Evolutionary conservation across 768 basidiomycete species (phyloP).

Genomic region (Agaricus sinodeliciosus): DNA sequence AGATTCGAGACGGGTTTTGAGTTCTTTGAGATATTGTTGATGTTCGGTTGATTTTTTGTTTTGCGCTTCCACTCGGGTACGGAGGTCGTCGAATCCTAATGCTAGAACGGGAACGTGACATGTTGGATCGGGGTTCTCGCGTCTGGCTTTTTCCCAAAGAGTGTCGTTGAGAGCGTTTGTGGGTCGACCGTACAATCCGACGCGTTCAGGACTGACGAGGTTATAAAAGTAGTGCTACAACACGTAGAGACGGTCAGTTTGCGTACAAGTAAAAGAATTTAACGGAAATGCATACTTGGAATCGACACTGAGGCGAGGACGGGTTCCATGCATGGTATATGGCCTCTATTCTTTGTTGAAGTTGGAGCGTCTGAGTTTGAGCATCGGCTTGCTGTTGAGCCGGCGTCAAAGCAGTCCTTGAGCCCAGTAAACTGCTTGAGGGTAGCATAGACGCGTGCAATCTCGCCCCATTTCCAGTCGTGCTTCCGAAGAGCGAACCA

Average conservation of each 20-base stretch:
- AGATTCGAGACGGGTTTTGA: conserved; percentile 55
- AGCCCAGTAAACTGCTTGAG: conserved; percentile 27
- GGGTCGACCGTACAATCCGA: conserved; percentile 64
- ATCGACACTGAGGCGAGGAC: conserved; percentile 60
- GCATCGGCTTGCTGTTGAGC: conserved; percentile 51
- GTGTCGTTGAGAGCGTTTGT: conserved; percentile 63
- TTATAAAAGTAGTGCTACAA: conserved; percentile 79
- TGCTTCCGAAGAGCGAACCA: conserved; percentile 17
- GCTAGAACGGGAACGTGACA: conserved; percentile 71
- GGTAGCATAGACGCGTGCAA: conserved; percentile 26
- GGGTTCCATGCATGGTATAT: conserved; percentile 72
- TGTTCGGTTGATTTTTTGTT: conserved; percentile 58
- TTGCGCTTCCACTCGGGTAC: conserved; percentile 74
- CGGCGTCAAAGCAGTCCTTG: conserved; percentile 28
- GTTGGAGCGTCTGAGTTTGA: conserved; percentile 46
- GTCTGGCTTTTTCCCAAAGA: conserved; percentile 71
- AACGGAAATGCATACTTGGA: conserved; percentile 51
- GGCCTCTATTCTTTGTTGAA: conserved; percentile 54
- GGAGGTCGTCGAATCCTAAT: conserved; percentile 75
- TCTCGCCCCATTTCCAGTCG: conserved; percentile 18
- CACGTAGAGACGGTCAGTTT: too few species aligned
- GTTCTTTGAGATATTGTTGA: conserved; percentile 64
- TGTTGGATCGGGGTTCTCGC: conserved; percentile 77
- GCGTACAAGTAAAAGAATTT: not conserved
- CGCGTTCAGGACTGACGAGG: conserved; percentile 63